Evolutionary conservation across 768 basidiomycete species (phyloP), one percentile per base, ranked within the genome.

Genomic region (Rhizopogon vesiculosus): DNA sequence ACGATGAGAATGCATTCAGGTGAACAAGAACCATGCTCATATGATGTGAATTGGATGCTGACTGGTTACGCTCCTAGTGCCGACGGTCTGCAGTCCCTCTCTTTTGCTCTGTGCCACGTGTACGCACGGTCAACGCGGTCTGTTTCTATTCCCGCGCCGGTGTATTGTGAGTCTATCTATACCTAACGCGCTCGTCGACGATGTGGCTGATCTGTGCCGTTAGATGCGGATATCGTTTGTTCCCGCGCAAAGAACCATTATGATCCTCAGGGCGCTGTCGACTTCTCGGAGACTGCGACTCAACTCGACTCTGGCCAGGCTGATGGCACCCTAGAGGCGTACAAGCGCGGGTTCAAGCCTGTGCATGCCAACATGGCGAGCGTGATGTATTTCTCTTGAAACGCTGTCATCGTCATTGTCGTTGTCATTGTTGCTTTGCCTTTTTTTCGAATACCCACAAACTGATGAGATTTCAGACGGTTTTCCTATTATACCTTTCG

Each of bases 231-330:
- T 64, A 87, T 86, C 22, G 77, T 84, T 18, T 92, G 90, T 64
- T 76, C 86, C 1, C 80, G 91, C 3, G 86, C 89, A 0, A 90
- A 87, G 71, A 89, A 90, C 61, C 89, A 92, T 61, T 91, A 87
- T 61, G 81, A 85, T 55, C 89, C 90, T 1, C 72, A 76, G 18
- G 74, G 73, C n/a, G 66, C 71, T 6, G 59, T 89, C 0, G 80
- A 85, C 60, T 76, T 86, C 57, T 81, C 83, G 0, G 87, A 87
- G 12, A 75, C 80, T 0, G 78, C 74, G n/a, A 83, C 82, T 1
- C 74, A 79, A 29, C 63, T 61, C 16, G 77, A 78, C 57, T 71
- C 75, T 0, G 67, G 66, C 1, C 71, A 73, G 53, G 75, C 71
- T 0, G 76, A 77, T 22, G 65, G 69, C 4, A 67, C 74, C 16